Base-by-base conservation (phyloP, 768 basidiomycete species). In the Sutorius australiensis region DNA sequence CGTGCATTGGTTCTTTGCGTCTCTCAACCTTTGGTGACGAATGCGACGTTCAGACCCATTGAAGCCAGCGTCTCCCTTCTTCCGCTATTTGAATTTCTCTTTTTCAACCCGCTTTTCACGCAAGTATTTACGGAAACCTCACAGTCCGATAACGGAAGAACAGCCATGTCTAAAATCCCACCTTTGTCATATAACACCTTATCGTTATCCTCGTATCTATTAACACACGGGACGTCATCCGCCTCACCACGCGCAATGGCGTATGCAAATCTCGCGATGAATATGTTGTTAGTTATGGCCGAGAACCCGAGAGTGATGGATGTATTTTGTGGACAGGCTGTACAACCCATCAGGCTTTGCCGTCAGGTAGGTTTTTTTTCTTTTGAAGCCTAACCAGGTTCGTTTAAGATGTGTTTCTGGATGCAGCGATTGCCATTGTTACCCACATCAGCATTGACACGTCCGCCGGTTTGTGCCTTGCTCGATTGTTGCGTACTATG, bases 401-500 rank as follows among this genome's bases (percentile, higher is more conserved):
- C 19, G 41, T 36, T 54, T 10, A 44, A 46, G 9, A 17, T 27
- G 36, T 53, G n/a, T 13, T 40, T 50, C 48, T 48, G 36, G 46
- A 44, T 30, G 36, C 41, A 83, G 84, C 77, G 80, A 53, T 48
- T 76, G 24, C 86, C 86, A 11, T 61, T 73, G 13, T 70, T 87
- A 37, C 77, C 83, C 1, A 50, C 65, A 11, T 61, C 73, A 8
- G 61, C 65, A 1, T 50, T 72, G 5, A 68, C 73, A 9, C 71
- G 77, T 46, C 73, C 81, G 1, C 77, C 78, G 1, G 55, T 84
- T 24, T 83, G 82, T 58, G 78, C 83, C 3, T 50, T 87, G 21
- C 61, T 88, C n/a, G 85, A 88, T 63, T 86, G 82, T 51, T 84
- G 81, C 58, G 74, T 84, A 6, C 71, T 88, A 13, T 88, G 84